phyloP scores from a whole-genome alignment of 345 rosid species.

The Linum lewisii region DNA sequence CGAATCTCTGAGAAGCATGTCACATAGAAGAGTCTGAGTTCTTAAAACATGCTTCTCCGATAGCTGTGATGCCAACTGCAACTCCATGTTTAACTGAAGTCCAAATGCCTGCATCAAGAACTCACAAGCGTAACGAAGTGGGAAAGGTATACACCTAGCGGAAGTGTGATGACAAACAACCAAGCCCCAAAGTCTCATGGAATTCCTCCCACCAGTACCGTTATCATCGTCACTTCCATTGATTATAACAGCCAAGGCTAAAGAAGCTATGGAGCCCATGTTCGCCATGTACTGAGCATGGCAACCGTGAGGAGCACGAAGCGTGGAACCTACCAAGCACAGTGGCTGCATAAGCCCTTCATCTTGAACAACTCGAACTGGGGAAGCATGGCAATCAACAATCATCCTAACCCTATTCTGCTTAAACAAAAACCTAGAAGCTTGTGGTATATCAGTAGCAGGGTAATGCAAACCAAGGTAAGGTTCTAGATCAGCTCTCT shows the following conservation, averaged over 20 bases:
- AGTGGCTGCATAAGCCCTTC: constrained; percentile 73
- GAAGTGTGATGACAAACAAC: constrained; percentile 99
- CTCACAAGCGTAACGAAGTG: constrained; percentile 93
- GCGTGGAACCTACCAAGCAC: constrained; percentile 95
- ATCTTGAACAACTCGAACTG: constrained; percentile 57
- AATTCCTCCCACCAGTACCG: constrained; percentile 50
- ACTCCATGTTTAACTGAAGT: constrained; percentile 91
- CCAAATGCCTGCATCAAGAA: constrained; percentile 98
- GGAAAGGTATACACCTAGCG: constrained; percentile 78
- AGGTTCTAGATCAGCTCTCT: constrained; percentile 71
- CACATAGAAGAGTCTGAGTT: constrained; percentile 90
- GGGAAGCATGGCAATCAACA: constrained; percentile 70
- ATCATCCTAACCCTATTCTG: constrained; percentile 98
- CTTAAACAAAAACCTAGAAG: constrained; percentile 85
- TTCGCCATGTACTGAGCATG: constrained; percentile 96
- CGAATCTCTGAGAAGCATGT: constrained; percentile 96
- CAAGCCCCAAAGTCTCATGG: constrained; percentile 90
- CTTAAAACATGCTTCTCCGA: constrained; percentile 82
- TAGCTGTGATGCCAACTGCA: constrained; percentile 82
- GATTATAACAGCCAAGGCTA: constrained; percentile 88
- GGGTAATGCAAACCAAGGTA: constrained; percentile 94
- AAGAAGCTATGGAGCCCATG: constrained; percentile 86
- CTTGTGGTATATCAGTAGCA: constrained; percentile 95
- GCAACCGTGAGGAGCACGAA: constrained; percentile 92
- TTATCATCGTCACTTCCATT: constrained; percentile 83